These are phyloP conservation scores for Plasmodium sp. DNA, from an alignment of 169 alveolate genomes.

Conservation along the genomic window DNA sequence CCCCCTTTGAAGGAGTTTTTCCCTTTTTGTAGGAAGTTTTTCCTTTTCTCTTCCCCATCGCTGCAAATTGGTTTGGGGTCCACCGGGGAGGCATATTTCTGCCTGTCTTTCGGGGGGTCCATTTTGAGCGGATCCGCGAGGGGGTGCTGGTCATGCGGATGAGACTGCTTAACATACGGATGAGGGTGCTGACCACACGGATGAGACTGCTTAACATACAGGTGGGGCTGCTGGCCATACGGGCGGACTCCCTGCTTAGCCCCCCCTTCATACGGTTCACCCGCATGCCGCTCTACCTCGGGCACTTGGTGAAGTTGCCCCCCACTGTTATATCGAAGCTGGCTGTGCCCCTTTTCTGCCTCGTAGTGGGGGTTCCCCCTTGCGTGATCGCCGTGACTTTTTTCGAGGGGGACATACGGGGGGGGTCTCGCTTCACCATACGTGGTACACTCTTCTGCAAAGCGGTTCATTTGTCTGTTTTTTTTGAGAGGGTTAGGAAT, in stretches of 20 bases:
- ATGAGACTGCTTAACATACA: background rate
- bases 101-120: background rate
- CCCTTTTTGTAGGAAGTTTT: background rate
- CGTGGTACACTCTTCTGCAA: background rate
- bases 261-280: background rate
- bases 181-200: background rate
- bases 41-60: background rate
- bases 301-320: background rate
- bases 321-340: background rate
- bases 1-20: background rate
- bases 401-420: background rate
- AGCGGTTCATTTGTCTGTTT: background rate
- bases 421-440: background rate
- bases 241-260: background rate
- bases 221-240: background rate
- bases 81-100: background rate
- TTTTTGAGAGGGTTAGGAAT: background rate
- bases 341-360: background rate
- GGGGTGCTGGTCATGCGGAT: background rate
- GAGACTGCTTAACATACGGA: background rate
- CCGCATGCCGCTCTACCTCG: background rate
- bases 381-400: background rate
- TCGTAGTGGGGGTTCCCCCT: background rate
- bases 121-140: background rate
- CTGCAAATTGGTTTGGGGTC: background rate